Base-by-base conservation (phyloP, 1,284 basidiomycete genomes). In the Ganoderma multipileum region DNA sequence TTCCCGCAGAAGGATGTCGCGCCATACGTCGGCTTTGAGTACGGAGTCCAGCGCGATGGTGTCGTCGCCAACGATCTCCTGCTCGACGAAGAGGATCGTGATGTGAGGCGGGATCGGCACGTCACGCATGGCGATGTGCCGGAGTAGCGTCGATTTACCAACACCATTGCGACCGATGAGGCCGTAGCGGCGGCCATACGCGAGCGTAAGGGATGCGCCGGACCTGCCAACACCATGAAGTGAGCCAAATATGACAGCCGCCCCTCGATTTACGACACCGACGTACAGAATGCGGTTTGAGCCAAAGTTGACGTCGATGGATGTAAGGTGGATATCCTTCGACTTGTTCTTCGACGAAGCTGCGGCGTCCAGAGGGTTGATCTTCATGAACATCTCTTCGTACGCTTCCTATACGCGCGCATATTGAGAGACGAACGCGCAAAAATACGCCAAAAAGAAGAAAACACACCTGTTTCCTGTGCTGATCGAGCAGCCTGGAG, bases 381-480 rank as follows among this genome's bases (percentile, higher is more conserved):
- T 96, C 90, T 97, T 95, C 93, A 99, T 95, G 84, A 97, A 99
- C 91, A 99, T 92, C 79, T 99, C 97, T 80, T 99, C 97, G 84
- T 99, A 99, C 33, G 91, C 91, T 91, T 97, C 94, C 90, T 97
- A 76, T 42, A 73, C 6, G 4, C 44, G 23, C 28, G 61, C 60
- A 12, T 55, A 9, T 9, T 18, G 11, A 16, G 26, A 0, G 47
- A 47, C 33, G 18, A 20, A 41, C 33, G 6, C 61, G 30, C 28
- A 5, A 26, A 14, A 20, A 9, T 38, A 39, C 42, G 12, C 8
- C 59, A 41, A 12, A 30, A 12, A 16, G 14, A 16, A 30, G 11
- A 18, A 11, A 2, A 72, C 83, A 72, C 71, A 91, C 92, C 84
- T 96, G 95, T 83, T 96, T 96, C 79, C 93, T 91, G 81, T 95